These are phyloP conservation scores for Pestalotiopsis fici DNA, from an alignment of 2,329 filamentous ascomycete species.

Conservation along the genomic window DNA sequence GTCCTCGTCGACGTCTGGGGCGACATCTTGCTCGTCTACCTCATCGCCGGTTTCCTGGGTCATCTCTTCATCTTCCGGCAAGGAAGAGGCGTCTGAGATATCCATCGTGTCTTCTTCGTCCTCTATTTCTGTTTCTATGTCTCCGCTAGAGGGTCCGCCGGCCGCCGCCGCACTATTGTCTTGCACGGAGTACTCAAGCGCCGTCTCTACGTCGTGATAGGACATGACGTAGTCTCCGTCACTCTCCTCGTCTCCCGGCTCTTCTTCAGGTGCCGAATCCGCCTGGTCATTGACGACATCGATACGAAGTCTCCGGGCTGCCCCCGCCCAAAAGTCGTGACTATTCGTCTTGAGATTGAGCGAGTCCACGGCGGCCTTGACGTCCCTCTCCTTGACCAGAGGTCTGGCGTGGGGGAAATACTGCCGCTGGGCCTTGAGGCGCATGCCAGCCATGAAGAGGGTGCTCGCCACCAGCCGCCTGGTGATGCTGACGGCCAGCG, in stretches of 20 bases:
- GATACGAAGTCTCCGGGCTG: conserved; percentile 50
- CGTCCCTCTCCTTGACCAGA: conserved; percentile 45
- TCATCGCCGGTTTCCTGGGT: neutral
- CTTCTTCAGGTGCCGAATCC: neutral
- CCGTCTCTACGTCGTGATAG: conserved; percentile 45
- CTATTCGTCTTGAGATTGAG: conserved; percentile 41
- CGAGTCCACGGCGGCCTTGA: conserved; percentile 49
- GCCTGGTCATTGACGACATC: conserved; percentile 36
- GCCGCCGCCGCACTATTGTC: neutral
- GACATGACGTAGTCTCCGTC: conserved; percentile 33
- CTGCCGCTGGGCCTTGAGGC: conserved; percentile 54
- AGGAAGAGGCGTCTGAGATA: neutral
- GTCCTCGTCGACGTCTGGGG: neutral
- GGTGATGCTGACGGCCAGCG: conserved; percentile 67
- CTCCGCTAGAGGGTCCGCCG: neutral
- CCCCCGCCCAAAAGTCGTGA: conserved; percentile 46
- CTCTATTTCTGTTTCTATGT: neutral
- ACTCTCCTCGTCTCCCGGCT: conserved; percentile 5
- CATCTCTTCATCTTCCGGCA: neutral
- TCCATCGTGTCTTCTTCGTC: conserved; percentile 1
- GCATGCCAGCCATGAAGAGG: conserved; percentile 70
- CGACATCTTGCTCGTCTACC: neutral
- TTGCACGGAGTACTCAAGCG: conserved; percentile 27
- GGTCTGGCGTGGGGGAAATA: conserved; percentile 24
- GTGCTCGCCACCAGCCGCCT: conserved; percentile 69